Evolutionary conservation across 176 grass and related monocot genomes (phyloP).

Genomic region (Ampelocalamus luodianensis): DNA sequence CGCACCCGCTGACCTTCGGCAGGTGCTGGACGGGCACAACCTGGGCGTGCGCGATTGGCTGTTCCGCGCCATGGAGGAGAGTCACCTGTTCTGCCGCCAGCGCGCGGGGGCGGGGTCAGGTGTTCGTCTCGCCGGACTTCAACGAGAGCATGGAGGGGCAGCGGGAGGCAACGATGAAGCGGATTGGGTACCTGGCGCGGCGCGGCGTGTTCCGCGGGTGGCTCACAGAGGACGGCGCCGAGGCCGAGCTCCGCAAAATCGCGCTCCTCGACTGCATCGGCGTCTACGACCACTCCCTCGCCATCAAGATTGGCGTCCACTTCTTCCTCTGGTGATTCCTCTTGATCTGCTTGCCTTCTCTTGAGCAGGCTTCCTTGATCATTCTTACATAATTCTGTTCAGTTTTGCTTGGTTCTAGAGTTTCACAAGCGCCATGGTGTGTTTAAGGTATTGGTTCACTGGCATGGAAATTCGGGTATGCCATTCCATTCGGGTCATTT

Average conservation of each 20-base stretch:
- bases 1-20: constrained; percentile 42
- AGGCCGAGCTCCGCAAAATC: constrained; percentile 51
- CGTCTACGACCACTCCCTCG: constrained; percentile 76
- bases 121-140: constrained; percentile 65
- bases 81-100: constrained; percentile 63
- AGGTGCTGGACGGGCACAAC: constrained; percentile 69
- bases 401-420: no score
- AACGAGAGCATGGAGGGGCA: constrained; percentile 76
- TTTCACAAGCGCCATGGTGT: no score
- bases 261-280: constrained; percentile 71
- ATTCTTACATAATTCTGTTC: no score
- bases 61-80: constrained; percentile 75
- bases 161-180: constrained; percentile 68
- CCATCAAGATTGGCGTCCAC: constrained; percentile 77
- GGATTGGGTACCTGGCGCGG: constrained; percentile 53
- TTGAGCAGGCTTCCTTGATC: no score
- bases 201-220: constrained; percentile 73
- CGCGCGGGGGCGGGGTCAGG: constrained; percentile 42
- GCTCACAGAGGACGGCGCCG: constrained; percentile 57
- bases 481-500: no score
- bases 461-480: no score
- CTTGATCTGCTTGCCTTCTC: no score
- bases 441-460: no score
- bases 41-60: constrained; percentile 63
- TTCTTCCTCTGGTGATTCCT: constrained; percentile 77